A percentile compares a stretch with the other conserved stretches of the same genome.
These are phyloP conservation scores for Lathyrus sativus DNA, from an alignment of 306 rosid genomes.

Conservation along the genomic window DNA sequence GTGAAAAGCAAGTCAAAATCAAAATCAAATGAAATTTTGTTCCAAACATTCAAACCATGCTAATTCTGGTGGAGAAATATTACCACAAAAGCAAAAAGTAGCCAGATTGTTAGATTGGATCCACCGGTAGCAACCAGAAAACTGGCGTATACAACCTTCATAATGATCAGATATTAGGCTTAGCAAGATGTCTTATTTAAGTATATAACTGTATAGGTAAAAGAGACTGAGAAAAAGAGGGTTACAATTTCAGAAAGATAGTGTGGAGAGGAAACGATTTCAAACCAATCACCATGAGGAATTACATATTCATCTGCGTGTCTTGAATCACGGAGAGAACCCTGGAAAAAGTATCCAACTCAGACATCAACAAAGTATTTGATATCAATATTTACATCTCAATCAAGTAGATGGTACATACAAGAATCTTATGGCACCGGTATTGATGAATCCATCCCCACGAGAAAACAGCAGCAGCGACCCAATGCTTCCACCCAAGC, in stretches of 20 bases:
- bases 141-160: constrained; percentile 80
- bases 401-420: constrained; percentile 50
- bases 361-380: constrained; percentile 25
- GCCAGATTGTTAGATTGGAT: constrained; percentile 74
- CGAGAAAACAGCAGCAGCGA: constrained; percentile 66
- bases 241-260: constrained; percentile 90
- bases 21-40: neutral
- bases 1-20: constrained; percentile 7
- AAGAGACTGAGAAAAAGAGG: constrained; percentile 31
- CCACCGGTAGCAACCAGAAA: constrained; percentile 83
- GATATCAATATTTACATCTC: constrained; percentile 29
- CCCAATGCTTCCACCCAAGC: constrained; percentile 79
- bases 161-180: constrained; percentile 33
- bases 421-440: constrained; percentile 81
- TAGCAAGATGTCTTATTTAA: constrained; percentile 12
- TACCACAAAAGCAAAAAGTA: constrained; percentile 83
- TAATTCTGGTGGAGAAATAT: constrained; percentile 27
- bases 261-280: constrained; percentile 80
- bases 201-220: neutral
- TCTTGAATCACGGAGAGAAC: constrained; percentile 65
- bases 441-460: constrained; percentile 93
- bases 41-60: constrained; percentile 23
- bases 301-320: constrained; percentile 65
- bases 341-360: constrained; percentile 56
- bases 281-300: constrained; percentile 90